Percentiles rank a stretch among this genome's conserved stretches.
phyloP scores from a whole-genome alignment of 257 asterid species.

The Anisodus acutangulus region DNA sequence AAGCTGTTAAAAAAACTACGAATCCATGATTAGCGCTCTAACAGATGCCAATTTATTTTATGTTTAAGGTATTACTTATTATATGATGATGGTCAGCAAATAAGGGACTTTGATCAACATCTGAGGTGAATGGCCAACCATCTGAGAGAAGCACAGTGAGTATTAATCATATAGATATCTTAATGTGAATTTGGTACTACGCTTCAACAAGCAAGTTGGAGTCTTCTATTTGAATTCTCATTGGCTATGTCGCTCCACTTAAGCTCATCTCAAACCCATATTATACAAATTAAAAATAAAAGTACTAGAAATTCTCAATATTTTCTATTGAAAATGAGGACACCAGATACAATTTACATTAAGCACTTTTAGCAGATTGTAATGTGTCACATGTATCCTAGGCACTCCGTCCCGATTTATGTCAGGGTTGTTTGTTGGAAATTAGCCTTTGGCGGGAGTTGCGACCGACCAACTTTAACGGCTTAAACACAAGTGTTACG shows the following conservation, averaged over 20 bases:
- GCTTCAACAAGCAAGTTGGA: background rate
- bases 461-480: too few relatives aligned
- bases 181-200: background rate
- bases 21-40: background rate
- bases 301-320: background rate
- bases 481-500: too few relatives aligned
- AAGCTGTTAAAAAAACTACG: background rate
- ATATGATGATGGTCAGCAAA: background rate
- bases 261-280: background rate
- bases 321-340: background rate
- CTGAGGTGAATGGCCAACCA: background rate
- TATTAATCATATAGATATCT: background rate
- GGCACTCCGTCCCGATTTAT: too few relatives aligned
- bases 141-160: background rate
- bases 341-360: background rate
- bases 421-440: too few relatives aligned
- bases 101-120: background rate
- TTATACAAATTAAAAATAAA: background rate
- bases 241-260: background rate
- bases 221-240: background rate
- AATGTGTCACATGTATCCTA: background rate
- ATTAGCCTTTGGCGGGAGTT: too few relatives aligned
- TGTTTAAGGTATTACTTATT: background rate
- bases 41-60: background rate
- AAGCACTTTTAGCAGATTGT: background rate